Base-by-base conservation (phyloP, 2,329 filamentous ascomycete genomes). In the Colletotrichum graminicola region DNA sequence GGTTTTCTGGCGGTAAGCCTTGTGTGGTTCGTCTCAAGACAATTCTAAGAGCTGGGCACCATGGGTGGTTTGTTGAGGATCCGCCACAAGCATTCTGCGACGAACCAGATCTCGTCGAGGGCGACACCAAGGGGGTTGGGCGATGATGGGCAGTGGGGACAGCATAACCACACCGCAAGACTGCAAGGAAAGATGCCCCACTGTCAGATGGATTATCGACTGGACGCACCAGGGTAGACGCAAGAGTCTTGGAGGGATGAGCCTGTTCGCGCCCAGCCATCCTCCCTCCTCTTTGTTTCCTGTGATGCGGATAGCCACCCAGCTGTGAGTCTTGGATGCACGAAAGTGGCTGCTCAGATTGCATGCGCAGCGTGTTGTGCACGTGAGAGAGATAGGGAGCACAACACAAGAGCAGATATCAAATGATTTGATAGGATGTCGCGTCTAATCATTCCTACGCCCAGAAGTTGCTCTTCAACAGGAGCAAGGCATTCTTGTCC, bases 131-230 rank as follows among this genome's bases (percentile, higher is more conserved):
- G 57, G 52, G 49, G 56, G 65, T 49, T 54, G 65, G 65, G 59
- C 6, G 23, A 39, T n/a, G 41, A 55, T 7, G 21, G 60, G 60
- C 69, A 60, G 23, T 65, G 69, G 69, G 68, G 10, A 34, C 5
- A 43, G n/a, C 10, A 45, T 23, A 34, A 51, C 51, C 64, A 67
- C 68, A 71, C 68, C 68, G 68, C 68, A 71, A 71, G 64, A 71
- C 32, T 43, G 64, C 10, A 21, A 66, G 56, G n/a, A 39, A 61
- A 26, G 47, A 41, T 26, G 52, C 67, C 52, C 68, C 68, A 71
- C 68, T 5, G 12, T 14, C 18, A 16, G 52, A 45, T 47, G 68
- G 51, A 29, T 32, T 52, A 57, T 18, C 47, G 45, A 56, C n/a
- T 49, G 52, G 8, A 54, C 57, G 26, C 39, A 16, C 14, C 16